Evolutionary conservation across 2,329 filamentous ascomycete species (phyloP).

Genomic region (Botrytis squamosa): DNA sequence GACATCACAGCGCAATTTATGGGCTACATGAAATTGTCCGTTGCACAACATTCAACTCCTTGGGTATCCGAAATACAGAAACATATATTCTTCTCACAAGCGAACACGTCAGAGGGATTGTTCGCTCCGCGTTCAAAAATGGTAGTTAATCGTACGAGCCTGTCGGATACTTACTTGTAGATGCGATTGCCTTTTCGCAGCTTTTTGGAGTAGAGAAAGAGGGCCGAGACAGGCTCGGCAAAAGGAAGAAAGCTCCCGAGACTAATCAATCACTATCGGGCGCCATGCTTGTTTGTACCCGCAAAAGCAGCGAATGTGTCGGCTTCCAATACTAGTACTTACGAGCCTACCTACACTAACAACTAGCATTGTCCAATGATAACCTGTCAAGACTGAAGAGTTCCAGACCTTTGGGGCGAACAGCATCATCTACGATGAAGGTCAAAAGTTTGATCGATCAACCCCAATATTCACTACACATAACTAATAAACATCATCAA

Average conservation of each 20-base stretch:
- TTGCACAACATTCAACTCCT: background rate
- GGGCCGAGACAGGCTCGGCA: background rate
- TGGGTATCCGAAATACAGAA: background rate
- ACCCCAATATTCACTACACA: background rate
- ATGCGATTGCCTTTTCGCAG: background rate
- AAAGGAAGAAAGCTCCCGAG: background rate
- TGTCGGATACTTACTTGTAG: background rate
- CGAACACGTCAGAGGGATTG: conserved; percentile 1
- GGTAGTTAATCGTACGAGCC: background rate
- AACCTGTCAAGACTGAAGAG: background rate
- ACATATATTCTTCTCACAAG: background rate
- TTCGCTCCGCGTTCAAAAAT: background rate
- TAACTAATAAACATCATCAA: background rate
- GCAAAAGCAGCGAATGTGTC: background rate
- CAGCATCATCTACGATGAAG: background rate
- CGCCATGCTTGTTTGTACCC: background rate
- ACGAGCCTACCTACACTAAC: background rate
- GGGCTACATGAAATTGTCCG: background rate
- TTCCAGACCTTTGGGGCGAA: background rate
- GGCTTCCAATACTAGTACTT: background rate
- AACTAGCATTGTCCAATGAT: background rate
- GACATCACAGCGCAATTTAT: background rate
- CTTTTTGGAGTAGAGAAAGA: background rate
- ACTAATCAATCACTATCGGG: background rate
- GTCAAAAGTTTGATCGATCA: background rate